A percentile compares a stretch with the other conserved stretches of the same genome.
Conservation (phyloP, 306 rosid species). For the Dalbergia oliveri region DNA sequence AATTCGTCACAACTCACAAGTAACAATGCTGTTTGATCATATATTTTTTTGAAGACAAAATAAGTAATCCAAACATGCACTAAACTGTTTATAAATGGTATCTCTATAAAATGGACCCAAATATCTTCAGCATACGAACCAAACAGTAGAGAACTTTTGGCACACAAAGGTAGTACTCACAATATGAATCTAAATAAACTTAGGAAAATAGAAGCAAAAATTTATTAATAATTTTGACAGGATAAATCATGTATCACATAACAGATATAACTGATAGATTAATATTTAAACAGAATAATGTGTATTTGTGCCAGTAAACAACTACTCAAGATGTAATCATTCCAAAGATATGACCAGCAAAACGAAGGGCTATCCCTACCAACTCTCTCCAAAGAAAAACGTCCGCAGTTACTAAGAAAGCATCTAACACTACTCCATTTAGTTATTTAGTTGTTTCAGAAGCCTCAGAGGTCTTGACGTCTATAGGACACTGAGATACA, state of each 20-base stretch:
- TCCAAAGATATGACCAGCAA: not conserved
- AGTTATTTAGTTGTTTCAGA: constrained; percentile 46
- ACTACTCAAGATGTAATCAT: not conserved
- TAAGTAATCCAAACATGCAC: constrained; percentile 6
- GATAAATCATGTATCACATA: not conserved
- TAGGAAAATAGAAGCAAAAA: not conserved
- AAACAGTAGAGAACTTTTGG: not conserved
- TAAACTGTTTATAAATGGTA: not conserved
- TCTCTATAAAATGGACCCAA: not conserved
- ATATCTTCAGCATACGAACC: not conserved
- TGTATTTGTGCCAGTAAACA: not conserved
- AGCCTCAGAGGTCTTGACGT: constrained; percentile 43
- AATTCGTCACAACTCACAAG: no score
- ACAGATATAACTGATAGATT: not conserved
- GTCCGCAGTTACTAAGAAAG: constrained; percentile 27
- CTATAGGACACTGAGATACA: constrained; percentile 64
- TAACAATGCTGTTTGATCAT: not conserved
- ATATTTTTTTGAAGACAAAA: not conserved
- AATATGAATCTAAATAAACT: not conserved
- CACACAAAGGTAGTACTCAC: not conserved
- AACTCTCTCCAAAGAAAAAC: constrained; percentile 17
- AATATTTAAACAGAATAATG: no score
- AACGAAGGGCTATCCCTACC: not conserved
- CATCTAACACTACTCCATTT: not conserved
- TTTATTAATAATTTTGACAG: not conserved